A percentile compares a stretch with the other conserved stretches of the same genome.
phyloP scores from a whole-genome alignment of 2,329 filamentous ascomycete species.

The Ramularia endophylla region DNA sequence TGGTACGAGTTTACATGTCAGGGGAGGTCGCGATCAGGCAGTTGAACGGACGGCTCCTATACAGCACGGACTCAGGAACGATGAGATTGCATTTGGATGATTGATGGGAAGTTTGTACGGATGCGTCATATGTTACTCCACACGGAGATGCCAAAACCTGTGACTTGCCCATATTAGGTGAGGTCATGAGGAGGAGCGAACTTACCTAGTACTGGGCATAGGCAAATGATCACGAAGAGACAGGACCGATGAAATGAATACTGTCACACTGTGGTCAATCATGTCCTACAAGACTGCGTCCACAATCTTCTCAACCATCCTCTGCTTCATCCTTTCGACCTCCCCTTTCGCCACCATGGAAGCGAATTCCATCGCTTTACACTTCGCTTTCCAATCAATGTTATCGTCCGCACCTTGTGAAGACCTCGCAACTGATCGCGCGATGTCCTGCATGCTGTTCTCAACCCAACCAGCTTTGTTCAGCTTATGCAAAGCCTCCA shows the following conservation, averaged over 20 bases:
- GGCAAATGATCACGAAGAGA: not conserved
- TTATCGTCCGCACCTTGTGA: constrained; percentile 13
- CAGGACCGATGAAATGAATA: constrained; percentile 1
- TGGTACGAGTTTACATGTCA: too few species aligned
- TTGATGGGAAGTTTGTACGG: too few species aligned
- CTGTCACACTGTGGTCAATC: too few species aligned
- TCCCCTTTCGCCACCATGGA: constrained; percentile 28
- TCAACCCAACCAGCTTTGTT: constrained; percentile 16
- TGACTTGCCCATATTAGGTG: too few species aligned
- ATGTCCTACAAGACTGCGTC: constrained; percentile 17
- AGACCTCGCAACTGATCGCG: constrained; percentile 8
- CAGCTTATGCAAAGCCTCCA: constrained; percentile 15
- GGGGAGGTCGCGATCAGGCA: too few species aligned
- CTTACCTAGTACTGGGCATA: too few species aligned
- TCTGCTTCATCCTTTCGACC: constrained; percentile 26
- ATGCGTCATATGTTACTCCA: too few species aligned
- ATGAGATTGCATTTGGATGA: too few species aligned
- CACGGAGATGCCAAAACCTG: too few species aligned
- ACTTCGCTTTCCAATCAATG: constrained; percentile 29
- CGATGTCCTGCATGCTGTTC: constrained; percentile 18
- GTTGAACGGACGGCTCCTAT: too few species aligned
- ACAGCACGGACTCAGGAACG: too few species aligned
- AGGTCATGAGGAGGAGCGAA: too few species aligned
- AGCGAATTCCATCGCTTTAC: constrained; percentile 27
- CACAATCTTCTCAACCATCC: constrained; percentile 27